Conservation (phyloP, 2,329 filamentous ascomycete genomes). For the Zymoseptoria brevis region DNA sequence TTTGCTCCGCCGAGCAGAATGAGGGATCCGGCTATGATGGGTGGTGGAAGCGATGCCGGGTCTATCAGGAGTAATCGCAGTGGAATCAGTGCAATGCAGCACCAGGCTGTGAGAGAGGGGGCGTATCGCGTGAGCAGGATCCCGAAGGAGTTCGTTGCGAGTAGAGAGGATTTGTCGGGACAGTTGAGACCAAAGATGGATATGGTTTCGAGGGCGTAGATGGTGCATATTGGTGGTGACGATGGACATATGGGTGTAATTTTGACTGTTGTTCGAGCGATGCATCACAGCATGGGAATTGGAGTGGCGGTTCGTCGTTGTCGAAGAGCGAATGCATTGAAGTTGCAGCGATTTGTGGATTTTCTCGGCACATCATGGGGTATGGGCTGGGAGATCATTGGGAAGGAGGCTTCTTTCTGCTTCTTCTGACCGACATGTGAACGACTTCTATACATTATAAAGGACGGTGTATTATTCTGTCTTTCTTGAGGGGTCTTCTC, state of each 20-base stretch:
- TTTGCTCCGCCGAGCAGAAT: constrained; percentile 74
- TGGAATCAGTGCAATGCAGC: constrained; percentile 64
- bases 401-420: too few relatives aligned
- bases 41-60: constrained; percentile 38
- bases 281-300: too few relatives aligned
- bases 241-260: neutral
- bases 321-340: too few relatives aligned
- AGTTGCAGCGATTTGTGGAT: too few relatives aligned
- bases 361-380: too few relatives aligned
- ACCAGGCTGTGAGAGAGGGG: constrained; percentile 66
- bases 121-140: constrained; percentile 82
- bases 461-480: too few relatives aligned
- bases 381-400: too few relatives aligned
- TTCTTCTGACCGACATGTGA: too few relatives aligned
- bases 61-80: constrained; percentile 62
- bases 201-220: constrained; percentile 17
- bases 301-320: too few relatives aligned
- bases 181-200: constrained; percentile 45
- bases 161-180: constrained; percentile 56
- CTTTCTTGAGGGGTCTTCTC: too few relatives aligned
- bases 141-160: constrained; percentile 74
- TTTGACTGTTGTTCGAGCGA: neutral
- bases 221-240: neutral
- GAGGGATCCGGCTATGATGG: constrained; percentile 47
- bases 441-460: too few relatives aligned